These are phyloP conservation scores for Exophiala sideris DNA, from an alignment of 2,329 filamentous ascomycete genomes.

Conservation along the genomic window DNA sequence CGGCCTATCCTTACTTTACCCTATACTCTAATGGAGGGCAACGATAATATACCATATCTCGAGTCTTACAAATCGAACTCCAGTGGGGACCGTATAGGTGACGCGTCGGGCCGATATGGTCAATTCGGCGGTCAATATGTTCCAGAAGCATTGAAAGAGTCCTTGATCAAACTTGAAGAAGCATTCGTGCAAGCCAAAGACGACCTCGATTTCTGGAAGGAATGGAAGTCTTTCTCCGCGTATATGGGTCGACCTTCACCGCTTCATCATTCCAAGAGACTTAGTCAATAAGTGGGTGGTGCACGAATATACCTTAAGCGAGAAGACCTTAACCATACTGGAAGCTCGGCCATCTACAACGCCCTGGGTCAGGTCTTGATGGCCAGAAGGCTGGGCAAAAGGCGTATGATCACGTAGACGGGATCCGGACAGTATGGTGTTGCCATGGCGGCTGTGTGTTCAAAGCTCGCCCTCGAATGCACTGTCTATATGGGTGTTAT, in stretches of 20 bases:
- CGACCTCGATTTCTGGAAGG: constrained; percentile 92
- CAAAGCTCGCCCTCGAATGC: constrained; percentile 97
- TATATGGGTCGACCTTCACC: constrained; percentile 96
- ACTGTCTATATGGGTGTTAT: constrained; percentile 98
- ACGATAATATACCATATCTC: not conserved
- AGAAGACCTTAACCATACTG: constrained; percentile 96
- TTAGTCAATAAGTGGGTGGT: constrained; percentile 85
- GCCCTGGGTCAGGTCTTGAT: constrained; percentile 89
- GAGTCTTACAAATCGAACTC: not conserved
- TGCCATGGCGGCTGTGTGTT: constrained; percentile 92
- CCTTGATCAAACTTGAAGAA: constrained; percentile 80
- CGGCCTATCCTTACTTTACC: not conserved
- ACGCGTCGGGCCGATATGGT: constrained; percentile 63
- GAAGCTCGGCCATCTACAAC: constrained; percentile 99
- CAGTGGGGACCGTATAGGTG: not conserved
- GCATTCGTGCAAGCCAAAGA: constrained; percentile 86
- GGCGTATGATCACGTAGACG: constrained; percentile 94
- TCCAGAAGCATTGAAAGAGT: constrained; percentile 96
- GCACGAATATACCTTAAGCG: constrained; percentile 98
- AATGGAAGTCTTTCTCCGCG: constrained; percentile 91
- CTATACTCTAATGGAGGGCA: not conserved
- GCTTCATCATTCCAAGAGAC: constrained; percentile 79
- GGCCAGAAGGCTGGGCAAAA: constrained; percentile 84
- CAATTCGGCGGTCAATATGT: constrained; percentile 98
- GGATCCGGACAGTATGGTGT: constrained; percentile 97